phyloP scores from a whole-genome alignment of 768 basidiomycete genomes.

The Saitozyma sp. region DNA sequence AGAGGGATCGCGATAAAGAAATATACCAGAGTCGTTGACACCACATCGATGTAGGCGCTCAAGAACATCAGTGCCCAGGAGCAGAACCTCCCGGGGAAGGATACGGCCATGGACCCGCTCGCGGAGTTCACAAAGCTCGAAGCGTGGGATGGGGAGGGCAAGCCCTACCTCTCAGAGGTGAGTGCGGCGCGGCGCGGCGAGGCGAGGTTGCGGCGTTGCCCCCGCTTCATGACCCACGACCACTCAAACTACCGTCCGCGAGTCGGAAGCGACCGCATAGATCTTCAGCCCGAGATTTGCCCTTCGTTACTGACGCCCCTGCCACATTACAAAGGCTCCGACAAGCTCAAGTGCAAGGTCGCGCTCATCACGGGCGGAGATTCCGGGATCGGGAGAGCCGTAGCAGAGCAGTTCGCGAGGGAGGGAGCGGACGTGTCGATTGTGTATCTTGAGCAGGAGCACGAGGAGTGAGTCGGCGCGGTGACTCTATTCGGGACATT shows the following conservation, averaged over 20 bases:
- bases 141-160: slow-evolving; percentile 60
- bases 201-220: not conserved
- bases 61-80: slow-evolving; percentile 51
- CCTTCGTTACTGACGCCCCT: not conserved
- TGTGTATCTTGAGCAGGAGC: slow-evolving; percentile 61
- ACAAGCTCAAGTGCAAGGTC: slow-evolving; percentile 55
- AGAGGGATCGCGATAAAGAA: not conserved
- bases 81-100: slow-evolving; percentile 59
- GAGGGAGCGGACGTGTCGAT: slow-evolving; percentile 57
- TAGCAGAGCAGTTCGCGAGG: slow-evolving; percentile 52
- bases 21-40: not conserved
- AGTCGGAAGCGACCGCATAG: not conserved
- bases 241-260: too few relatives aligned
- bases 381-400: slow-evolving; percentile 45
- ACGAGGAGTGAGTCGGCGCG: slow-evolving; percentile 56
- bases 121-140: slow-evolving; percentile 53
- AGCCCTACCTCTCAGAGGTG: slow-evolving; percentile 57
- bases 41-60: slow-evolving; percentile 27
- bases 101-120: slow-evolving; percentile 58
- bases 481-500: not conserved
- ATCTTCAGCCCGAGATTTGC: too few relatives aligned
- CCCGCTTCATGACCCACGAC: not conserved
- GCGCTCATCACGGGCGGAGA: slow-evolving; percentile 50
- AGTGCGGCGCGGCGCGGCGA: not conserved
- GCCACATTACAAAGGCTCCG: slow-evolving; percentile 58